Evolutionary conservation across 2,329 filamentous ascomycete species (phyloP), one percentile per base, ranked within the genome.

Genomic region (Pezicula neosporulosa): DNA sequence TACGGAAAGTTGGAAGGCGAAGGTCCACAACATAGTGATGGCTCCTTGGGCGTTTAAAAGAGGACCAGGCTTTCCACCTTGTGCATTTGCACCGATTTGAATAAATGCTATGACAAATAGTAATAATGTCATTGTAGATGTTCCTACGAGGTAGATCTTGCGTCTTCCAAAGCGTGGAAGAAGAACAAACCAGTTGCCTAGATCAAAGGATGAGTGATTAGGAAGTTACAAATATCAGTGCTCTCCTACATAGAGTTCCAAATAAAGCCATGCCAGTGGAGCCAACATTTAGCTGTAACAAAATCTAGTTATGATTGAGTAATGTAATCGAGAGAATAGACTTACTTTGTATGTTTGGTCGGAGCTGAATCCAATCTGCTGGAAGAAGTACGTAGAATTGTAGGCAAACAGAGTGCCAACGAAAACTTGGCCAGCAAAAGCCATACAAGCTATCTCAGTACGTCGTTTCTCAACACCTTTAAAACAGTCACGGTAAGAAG

Each of bases 351-450:
- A 77, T 0, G 75, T 68, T 2, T 68, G 65, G 16, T 68, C 65
- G 1, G 73, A 69, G 1, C 65, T 59, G 33, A 83, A 62, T 1
- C 80, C 79, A 2, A 78, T 78, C 56, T 79, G 74, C 54, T 77
- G 68, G 63, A 82, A 83, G 61, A 75, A 76, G 60, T 81, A 82
- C 2, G 80, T 85, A 2, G 78, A 81, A 54, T 83, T 86, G 54
- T 81, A 81, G 49, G 82, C 80, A 51, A 85, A 76, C 19, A 81
- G 78, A 53, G 81, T 80, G 12, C 83, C 81, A 46, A 76, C 79
- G 3, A 85, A 70, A n/a, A 83, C 81, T 60, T 86, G 82, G 2
- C 81, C 81, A 10, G 77, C 75, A 68, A 83, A 85, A 4, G 81
- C 78, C 58, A 82, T 81, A 48, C 72, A 68, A 2, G 74, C 72